Base-by-base conservation (phyloP, 139 green algal species). In the Penium margaritaceum region DNA sequence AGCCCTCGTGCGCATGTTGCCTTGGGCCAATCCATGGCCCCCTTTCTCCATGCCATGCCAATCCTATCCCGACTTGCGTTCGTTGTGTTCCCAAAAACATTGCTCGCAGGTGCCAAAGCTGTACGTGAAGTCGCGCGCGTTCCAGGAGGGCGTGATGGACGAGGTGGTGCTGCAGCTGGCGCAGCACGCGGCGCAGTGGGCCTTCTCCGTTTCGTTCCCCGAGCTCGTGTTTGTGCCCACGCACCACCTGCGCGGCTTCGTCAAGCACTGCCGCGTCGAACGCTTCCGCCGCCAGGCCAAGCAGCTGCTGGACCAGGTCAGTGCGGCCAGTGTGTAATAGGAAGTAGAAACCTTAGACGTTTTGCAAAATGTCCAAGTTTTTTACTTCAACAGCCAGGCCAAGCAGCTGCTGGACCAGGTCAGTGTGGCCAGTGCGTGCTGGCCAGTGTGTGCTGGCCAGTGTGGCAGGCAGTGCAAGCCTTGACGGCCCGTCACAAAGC, bases 101-200 rank as follows among this genome's bases (percentile, higher is more conserved):
- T n/a, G n/a, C n/a, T n/a, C n/a, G n/a, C 51, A 67, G 68, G 71
- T 76, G 1, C 62, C 71, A 15, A 78, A 78, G 51, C 38, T 36
- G 29, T 24, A 24, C 1, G 19, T 67, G 1, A 51, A 47, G 0
- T 78, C 73, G 30, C 29, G 66, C 0, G 51, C 64, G 3, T 77
- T 61, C 71, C 92, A 97, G 82, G 86, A 95, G 60, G 89, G 92
- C 35, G 74, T 92, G 17, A 80, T 96, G 0, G 73, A 34, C 14
- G 82, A 91, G 84, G 81, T 88, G 27, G 47, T 95, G 65, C 86
- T 95, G 83, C 71, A 92, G 38, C 82, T 97, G 70, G 75, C 84
- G 1, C 85, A 90, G 2, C 89, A 96, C 80, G 80, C 96, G 37
- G 58, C 85, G 2, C 82, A 91, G 70, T 96, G 90, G 89, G 74